These are phyloP conservation scores for Dalbergia cochinchinensis DNA, from an alignment of 306 rosid genomes.

Conservation along the genomic window DNA sequence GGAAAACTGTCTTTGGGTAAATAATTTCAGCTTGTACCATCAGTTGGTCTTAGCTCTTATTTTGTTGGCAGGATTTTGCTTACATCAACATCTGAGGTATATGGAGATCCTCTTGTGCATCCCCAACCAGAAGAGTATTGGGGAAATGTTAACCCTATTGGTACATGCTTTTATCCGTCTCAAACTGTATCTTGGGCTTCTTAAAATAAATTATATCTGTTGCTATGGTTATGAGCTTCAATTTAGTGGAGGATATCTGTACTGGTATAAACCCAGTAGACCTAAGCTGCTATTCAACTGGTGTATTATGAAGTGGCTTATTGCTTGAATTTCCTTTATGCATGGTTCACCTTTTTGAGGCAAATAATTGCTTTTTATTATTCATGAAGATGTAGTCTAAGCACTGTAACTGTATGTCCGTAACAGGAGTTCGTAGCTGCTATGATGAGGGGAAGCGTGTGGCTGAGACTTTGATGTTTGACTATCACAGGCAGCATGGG, in stretches of 20 bases:
- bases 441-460: slow-evolving; percentile 99
- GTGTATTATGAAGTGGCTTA: slow-evolving; percentile 21
- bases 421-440: slow-evolving; percentile 95
- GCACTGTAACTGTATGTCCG: slow-evolving; percentile 30
- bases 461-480: slow-evolving; percentile 98
- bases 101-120: slow-evolving; percentile 95
- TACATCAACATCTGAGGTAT: slow-evolving; percentile 97
- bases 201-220: slow-evolving; percentile 29
- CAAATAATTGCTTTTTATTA: background rate
- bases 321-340: slow-evolving; percentile 15
- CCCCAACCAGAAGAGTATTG: slow-evolving; percentile 94
- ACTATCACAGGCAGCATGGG: slow-evolving; percentile 98
- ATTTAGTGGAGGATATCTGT: slow-evolving; percentile 19
- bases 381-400: slow-evolving; percentile 31
- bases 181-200: slow-evolving; percentile 28
- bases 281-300: slow-evolving; percentile 10
- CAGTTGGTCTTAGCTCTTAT: slow-evolving; percentile 36
- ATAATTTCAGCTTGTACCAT: slow-evolving; percentile 37
- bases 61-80: slow-evolving; percentile 81
- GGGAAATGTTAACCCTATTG: slow-evolving; percentile 99
- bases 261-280: slow-evolving; percentile 21
- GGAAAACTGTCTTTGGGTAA: background rate
- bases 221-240: background rate
- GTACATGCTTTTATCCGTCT: slow-evolving; percentile 59
- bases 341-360: slow-evolving; percentile 8